phyloP scores from a whole-genome alignment of 148 eudicot species.

The Drosera capensis region DNA sequence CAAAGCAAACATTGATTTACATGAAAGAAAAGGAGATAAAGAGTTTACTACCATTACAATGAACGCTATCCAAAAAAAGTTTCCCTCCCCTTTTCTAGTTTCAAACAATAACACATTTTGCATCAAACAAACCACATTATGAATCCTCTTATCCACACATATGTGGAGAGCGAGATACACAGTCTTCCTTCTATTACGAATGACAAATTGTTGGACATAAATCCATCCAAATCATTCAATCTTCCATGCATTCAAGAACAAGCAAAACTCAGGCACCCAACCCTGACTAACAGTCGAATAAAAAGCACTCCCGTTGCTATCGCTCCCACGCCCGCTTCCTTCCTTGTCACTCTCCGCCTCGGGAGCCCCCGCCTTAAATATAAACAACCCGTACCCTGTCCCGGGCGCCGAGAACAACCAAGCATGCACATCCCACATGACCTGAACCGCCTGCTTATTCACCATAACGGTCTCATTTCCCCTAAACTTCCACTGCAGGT shows the following conservation, averaged over 20 bases:
- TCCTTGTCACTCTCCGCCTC: conserved; percentile 25
- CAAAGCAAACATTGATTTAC: too few relatives aligned
- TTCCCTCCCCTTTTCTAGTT: too few relatives aligned
- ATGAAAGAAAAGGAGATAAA: too few relatives aligned
- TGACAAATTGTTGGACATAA: too few relatives aligned
- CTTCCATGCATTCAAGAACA: conserved; percentile 72
- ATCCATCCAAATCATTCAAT: conserved; percentile 46
- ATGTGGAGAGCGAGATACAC: too few relatives aligned
- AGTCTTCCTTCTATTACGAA: too few relatives aligned
- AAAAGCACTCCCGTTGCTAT: conserved; percentile 31
- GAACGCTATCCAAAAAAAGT: too few relatives aligned
- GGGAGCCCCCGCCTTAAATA: conserved; percentile 49
- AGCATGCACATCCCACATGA: conserved; percentile 79
- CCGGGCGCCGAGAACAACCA: conserved; percentile 63
- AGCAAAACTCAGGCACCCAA: conserved; percentile 40
- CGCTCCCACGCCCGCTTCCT: conserved; percentile 24
- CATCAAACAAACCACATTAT: too few relatives aligned
- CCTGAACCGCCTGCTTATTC: conserved; percentile 51
- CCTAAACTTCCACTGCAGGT: conserved; percentile 85
- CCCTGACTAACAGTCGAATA: conserved; percentile 32
- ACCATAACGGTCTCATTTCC: conserved; percentile 66
- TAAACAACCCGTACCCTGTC: conserved; percentile 44
- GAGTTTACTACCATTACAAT: too few relatives aligned
- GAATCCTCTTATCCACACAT: too few relatives aligned
- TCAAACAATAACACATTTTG: too few relatives aligned